A percentile compares a stretch with the other conserved stretches of the same genome.
These are phyloP conservation scores for Emmonsiellopsis sp. DNA, from an alignment of 2,329 filamentous ascomycete species.

Conservation along the genomic window DNA sequence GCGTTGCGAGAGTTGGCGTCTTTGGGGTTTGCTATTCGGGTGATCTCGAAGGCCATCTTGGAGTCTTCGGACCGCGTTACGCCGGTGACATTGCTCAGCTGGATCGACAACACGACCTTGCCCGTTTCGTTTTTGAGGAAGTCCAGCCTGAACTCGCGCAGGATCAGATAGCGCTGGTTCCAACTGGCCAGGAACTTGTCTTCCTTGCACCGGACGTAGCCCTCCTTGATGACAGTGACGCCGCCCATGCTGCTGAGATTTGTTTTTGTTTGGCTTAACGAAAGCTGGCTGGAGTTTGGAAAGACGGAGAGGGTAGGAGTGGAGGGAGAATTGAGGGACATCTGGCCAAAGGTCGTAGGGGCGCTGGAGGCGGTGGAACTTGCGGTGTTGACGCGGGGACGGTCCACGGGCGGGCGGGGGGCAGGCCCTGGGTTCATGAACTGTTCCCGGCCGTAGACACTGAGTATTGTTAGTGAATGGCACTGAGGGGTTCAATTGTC, in stretches of 20 bases:
- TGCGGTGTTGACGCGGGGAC: constrained; percentile 73
- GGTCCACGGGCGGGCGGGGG: constrained; percentile 76
- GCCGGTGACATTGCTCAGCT: constrained; percentile 77
- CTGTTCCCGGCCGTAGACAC: constrained; percentile 53
- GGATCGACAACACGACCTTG: constrained; percentile 78
- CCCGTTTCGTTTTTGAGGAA: constrained; percentile 88
- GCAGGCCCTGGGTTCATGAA: constrained; percentile 98
- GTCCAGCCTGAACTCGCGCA: constrained; percentile 87
- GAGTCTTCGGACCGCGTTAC: constrained; percentile 87
- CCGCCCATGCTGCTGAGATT: constrained; percentile 57
- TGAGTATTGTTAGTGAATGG: constrained; percentile 20
- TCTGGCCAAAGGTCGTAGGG: constrained; percentile 55
- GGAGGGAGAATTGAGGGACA: constrained; percentile 60
- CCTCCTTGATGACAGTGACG: constrained; percentile 63
- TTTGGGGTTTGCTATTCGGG: constrained; percentile 53
- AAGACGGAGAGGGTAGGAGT: constrained; percentile 55
- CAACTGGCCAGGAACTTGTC: constrained; percentile 68
- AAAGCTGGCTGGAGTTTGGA: constrained; percentile 63
- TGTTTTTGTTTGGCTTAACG: constrained; percentile 53
- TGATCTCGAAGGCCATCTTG: constrained; percentile 90
- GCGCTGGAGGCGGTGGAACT: constrained; percentile 60
- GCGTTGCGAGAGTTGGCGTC: constrained; percentile 58
- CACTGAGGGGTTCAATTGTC: not conserved
- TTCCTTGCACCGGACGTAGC: constrained; percentile 59
- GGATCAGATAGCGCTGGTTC: constrained; percentile 86